A percentile compares a stretch with the other conserved stretches of the same genome.
Conservation (phyloP, 768 basidiomycete species). For the Agrocybe chaxingu region DNA sequence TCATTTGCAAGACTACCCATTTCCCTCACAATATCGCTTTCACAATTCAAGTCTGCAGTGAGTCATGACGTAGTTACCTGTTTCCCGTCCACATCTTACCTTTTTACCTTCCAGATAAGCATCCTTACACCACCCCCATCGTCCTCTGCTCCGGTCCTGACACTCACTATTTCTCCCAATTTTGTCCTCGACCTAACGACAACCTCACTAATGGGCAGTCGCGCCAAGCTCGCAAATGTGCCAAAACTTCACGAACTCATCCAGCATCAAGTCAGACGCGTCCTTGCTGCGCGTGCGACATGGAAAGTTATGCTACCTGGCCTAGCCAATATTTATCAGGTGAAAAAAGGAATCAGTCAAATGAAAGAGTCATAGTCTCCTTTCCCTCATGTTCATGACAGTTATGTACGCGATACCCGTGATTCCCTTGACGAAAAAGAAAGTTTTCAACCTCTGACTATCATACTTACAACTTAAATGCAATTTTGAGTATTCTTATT, state of each 20-base stretch:
- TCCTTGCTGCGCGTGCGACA: constrained; percentile 54
- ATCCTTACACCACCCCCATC: constrained; percentile 58
- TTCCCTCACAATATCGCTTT: constrained; percentile 75
- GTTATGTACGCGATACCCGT: background rate
- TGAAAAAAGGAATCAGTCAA: constrained; percentile 33
- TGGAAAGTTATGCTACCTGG: constrained; percentile 71
- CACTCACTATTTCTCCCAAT: constrained; percentile 75
- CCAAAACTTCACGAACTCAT: constrained; percentile 99
- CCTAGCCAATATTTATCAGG: constrained; percentile 36
- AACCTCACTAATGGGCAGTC: constrained; percentile 89
- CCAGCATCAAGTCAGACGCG: constrained; percentile 72
- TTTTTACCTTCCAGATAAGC: constrained; percentile 44
- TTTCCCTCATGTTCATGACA: constrained; percentile 6
- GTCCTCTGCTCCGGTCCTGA: constrained; percentile 56
- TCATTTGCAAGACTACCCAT: constrained; percentile 83
- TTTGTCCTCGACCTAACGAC: constrained; percentile 88
- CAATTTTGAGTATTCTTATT: no score
- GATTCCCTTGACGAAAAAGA: background rate
- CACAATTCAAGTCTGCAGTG: constrained; percentile 67
- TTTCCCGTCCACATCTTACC: background rate
- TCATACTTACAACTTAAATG: background rate
- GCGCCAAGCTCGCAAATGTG: constrained; percentile 95
- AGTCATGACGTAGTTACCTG: constrained; percentile 20
- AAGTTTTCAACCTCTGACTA: constrained; percentile 6
- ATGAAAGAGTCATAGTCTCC: constrained; percentile 23